Evolutionary conservation across 2,329 filamentous ascomycete genomes (phyloP).

Genomic region (Dendryphion nanum): DNA sequence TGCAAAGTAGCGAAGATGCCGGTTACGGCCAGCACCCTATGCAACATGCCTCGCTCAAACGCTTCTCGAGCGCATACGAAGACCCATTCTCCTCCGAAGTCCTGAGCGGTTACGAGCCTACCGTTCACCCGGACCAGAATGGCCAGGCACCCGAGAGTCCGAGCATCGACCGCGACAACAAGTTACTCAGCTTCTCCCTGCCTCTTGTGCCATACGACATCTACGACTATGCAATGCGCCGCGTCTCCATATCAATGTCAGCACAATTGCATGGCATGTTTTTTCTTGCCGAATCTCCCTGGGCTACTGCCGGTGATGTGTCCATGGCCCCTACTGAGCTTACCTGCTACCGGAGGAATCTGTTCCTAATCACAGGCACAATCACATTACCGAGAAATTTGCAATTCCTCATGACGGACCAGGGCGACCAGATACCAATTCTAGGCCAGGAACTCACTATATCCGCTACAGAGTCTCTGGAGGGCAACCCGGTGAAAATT

Average conservation of each 20-base stretch:
- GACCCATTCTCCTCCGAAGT: slow-evolving; percentile 53
- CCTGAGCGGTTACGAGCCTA: slow-evolving; percentile 49
- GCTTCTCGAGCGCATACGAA: slow-evolving; percentile 51
- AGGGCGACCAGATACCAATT: slow-evolving; percentile 80
- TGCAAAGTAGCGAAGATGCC: slow-evolving; percentile 51
- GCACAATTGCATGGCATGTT: slow-evolving; percentile 88
- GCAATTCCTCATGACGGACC: slow-evolving; percentile 77
- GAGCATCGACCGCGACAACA: slow-evolving; percentile 63
- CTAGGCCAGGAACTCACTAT: slow-evolving; percentile 81
- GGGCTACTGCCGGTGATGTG: slow-evolving; percentile 57
- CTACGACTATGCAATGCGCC: slow-evolving; percentile 64
- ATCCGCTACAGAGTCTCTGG: slow-evolving; percentile 90
- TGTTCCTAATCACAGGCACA: slow-evolving; percentile 93
- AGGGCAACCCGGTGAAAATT: slow-evolving; percentile 86
- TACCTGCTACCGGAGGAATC: slow-evolving; percentile 91
- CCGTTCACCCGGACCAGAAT: slow-evolving; percentile 46
- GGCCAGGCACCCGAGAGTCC: slow-evolving; percentile 49
- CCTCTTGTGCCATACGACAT: slow-evolving; percentile 56
- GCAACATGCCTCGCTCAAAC: slow-evolving; percentile 46
- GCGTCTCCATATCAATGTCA: slow-evolving; percentile 64
- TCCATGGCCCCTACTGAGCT: slow-evolving; percentile 68
- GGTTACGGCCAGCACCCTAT: slow-evolving; percentile 46
- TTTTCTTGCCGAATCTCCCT: slow-evolving; percentile 77
- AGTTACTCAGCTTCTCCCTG: slow-evolving; percentile 52
- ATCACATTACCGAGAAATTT: slow-evolving; percentile 77